Evolutionary conservation across 78 protist species (phyloP).

Genomic region (Neovahlkampfia damariscottae): DNA sequence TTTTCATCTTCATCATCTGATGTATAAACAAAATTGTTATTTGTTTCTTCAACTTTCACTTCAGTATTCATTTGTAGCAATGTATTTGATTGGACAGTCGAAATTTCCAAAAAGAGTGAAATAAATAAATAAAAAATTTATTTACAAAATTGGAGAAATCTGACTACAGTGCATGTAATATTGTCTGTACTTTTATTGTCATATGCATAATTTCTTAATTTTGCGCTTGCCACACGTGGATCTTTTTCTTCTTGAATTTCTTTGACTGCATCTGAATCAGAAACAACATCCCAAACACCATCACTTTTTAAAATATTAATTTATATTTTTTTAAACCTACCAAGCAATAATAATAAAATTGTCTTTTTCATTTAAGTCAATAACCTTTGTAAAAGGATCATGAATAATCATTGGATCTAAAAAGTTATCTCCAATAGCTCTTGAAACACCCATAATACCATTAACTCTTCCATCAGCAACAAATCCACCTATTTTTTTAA

Average conservation of each 20-base stretch:
- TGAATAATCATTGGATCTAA: conserved; percentile 31
- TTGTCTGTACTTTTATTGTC: conserved; percentile 55
- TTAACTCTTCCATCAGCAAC: conserved; percentile 44
- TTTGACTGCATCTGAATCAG: conserved; percentile 54
- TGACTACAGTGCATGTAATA: conserved; percentile 25
- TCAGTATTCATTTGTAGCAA: too few species aligned
- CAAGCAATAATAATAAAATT: conserved; percentile 54
- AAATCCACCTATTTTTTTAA: conserved; percentile 38
- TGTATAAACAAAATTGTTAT: too few species aligned
- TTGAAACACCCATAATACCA: conserved; percentile 46
- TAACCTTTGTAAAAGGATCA: conserved; percentile 46
- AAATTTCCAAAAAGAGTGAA: too few species aligned
- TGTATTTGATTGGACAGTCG: neutral
- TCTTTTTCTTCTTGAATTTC: conserved; percentile 29
- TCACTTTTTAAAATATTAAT: too few species aligned
- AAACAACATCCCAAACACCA: conserved; percentile 64
- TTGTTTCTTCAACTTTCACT: too few species aligned
- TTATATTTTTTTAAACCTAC: too few species aligned
- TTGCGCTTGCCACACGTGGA: conserved; percentile 51
- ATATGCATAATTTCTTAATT: conserved; percentile 54
- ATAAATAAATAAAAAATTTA: too few species aligned
- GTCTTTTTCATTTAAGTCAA: conserved; percentile 34
- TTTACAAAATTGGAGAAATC: too few species aligned
- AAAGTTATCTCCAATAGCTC: conserved; percentile 56
- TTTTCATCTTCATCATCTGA: too few species aligned